These are phyloP conservation scores for Tetrapisispora arboricola DNA, from an alignment of 805 yeast species.

Conservation along the genomic window DNA sequence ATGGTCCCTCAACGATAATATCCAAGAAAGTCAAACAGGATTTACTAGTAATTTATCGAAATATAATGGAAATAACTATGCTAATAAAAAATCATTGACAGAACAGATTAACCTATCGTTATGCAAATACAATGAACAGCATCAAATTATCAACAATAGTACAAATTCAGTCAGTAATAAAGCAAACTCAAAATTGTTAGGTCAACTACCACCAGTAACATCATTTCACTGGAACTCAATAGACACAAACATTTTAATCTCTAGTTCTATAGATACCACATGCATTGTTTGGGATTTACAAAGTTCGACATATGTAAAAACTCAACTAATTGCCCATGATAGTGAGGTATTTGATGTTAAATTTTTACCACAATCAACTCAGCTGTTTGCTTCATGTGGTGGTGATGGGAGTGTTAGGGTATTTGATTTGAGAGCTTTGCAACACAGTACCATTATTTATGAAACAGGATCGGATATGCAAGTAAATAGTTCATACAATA, in stretches of 20 bases:
- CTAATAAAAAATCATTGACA: slow-evolving; percentile 16
- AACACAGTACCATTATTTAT: slow-evolving; percentile 89
- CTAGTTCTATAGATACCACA: slow-evolving; percentile 89
- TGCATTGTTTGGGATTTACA: slow-evolving; percentile 87
- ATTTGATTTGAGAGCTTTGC: slow-evolving; percentile 79
- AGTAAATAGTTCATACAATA: not conserved
- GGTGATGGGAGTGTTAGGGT: slow-evolving; percentile 92
- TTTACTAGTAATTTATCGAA: not conserved
- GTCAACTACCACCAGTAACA: slow-evolving; percentile 72
- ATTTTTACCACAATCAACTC: slow-evolving; percentile 60
- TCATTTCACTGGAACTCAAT: slow-evolving; percentile 85
- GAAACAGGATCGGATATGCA: slow-evolving; percentile 40
- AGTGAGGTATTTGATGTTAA: slow-evolving; percentile 89
- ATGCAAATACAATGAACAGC: slow-evolving; percentile 35
- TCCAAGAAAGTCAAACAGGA: not conserved
- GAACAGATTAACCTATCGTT: slow-evolving; percentile 35
- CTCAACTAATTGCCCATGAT: slow-evolving; percentile 95
- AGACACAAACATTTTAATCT: slow-evolving; percentile 62
- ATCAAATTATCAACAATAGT: slow-evolving; percentile 27
- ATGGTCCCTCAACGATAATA: slow-evolving; percentile 23
- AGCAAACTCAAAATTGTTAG: slow-evolving; percentile 6
- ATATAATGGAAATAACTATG: not conserved
- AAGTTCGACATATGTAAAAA: slow-evolving; percentile 51
- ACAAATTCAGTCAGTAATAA: not conserved
- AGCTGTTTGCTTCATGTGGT: slow-evolving; percentile 81